These are phyloP conservation scores for Nymphaea thermarum DNA, from an alignment of 164 flowering plant genomes.

Conservation along the genomic window DNA sequence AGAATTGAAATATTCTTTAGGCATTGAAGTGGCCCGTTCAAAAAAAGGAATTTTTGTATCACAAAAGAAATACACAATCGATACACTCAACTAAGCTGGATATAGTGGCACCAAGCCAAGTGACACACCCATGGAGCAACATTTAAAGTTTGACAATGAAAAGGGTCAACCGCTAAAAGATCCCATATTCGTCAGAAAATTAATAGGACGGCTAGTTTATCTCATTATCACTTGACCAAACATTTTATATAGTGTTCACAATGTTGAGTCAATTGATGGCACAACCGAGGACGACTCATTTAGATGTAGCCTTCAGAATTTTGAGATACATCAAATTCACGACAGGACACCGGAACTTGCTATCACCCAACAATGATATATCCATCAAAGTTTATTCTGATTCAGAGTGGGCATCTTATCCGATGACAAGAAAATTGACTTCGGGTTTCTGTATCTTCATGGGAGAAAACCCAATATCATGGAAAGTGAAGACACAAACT, in stretches of 20 bases:
- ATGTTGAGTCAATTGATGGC: neutral
- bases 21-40: neutral
- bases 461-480: neutral
- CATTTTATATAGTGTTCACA: neutral
- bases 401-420: neutral
- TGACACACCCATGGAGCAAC: neutral
- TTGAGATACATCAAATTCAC: neutral
- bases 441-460: neutral
- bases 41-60: neutral
- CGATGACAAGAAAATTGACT: neutral
- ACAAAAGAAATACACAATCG: constrained; percentile 1
- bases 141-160: neutral
- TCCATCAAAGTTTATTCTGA: neutral
- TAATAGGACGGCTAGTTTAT: neutral
- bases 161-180: neutral
- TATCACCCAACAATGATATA: neutral
- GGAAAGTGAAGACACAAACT: neutral
- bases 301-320: neutral
- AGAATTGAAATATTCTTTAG: neutral
- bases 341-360: neutral
- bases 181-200: no score
- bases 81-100: neutral
- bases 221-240: neutral
- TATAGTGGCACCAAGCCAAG: neutral
- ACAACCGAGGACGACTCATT: neutral